Evolutionary conservation across 2,329 filamentous ascomycete species (phyloP), one percentile per base, ranked within the genome.

Genomic region (Trichoderma oligosporum): DNA sequence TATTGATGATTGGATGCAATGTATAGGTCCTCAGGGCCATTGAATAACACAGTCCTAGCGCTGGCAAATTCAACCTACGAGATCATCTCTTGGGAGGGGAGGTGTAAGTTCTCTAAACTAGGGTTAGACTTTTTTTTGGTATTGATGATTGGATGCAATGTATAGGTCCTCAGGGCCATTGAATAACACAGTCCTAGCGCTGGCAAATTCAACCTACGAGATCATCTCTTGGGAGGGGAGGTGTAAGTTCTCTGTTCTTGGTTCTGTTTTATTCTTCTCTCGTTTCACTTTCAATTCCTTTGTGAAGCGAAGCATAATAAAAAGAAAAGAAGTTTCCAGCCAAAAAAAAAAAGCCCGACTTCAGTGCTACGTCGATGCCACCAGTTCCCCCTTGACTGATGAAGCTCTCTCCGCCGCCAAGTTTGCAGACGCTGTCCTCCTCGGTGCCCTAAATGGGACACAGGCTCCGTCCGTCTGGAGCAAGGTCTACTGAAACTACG

Each of bases 401-500:
- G 84, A 88, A 67, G 90, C 91, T 61, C 87, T 97, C 66, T 77
- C 77, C 12, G 91, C 91, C 33, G 91, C 91, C 64, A 92, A 95
- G 74, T 78, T 82, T 51, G 91, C 92, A 62, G 88, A 96, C 73
- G 93, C 92, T 36, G 88, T 97, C 60, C 85, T 97, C 59, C 85
- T 97, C 55, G 93, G 92, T 64, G 91, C 93, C 93, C 94, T 12
- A 74, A 97, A 90, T 97, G 92, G 91, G 92, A 92, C 61, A 94
- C 91, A 29, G 90, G 89, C 64, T 76, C 85, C 58, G 87, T 97
- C 62, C 89, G 92, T 42, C 93, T 93, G 1, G 93, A 97, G 73
- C 90, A 97, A 76, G 93, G 93, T 61, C 85, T 97, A 67, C 86
- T 97, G 61, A 83, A 80, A 65, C 88, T 97, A 54, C 91, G 93